phyloP scores from a whole-genome alignment of 257 asterid species.

The Lithospermum erythrorhizon region DNA sequence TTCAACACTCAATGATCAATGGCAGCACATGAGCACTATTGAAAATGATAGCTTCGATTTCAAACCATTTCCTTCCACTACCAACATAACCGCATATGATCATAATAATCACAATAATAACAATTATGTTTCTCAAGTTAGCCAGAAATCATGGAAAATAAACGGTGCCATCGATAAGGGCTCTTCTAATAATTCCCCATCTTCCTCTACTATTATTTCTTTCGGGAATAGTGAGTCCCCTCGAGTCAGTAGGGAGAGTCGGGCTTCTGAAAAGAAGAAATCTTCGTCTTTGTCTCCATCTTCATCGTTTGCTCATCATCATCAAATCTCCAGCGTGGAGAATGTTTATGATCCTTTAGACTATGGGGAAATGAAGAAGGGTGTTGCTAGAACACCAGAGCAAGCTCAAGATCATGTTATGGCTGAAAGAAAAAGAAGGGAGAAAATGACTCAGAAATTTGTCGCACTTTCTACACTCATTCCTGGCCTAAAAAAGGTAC shows the following conservation, averaged over 20 bases:
- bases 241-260: too few relatives aligned
- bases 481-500: constrained; percentile 21
- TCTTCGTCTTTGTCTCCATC: neutral
- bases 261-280: neutral
- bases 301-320: neutral
- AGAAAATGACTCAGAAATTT: constrained; percentile 15
- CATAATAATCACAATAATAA: neutral
- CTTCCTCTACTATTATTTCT: neutral
- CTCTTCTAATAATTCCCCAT: neutral
- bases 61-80: neutral
- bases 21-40: neutral
- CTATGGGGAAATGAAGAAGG: neutral
- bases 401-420: constrained; percentile 21
- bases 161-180: neutral
- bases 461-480: constrained; percentile 14
- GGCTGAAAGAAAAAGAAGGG: constrained; percentile 22
- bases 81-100: neutral
- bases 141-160: neutral
- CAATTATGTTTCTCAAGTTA: neutral
- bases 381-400: constrained; percentile 2
- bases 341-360: neutral
- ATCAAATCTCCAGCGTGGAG: neutral
- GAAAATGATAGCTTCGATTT: neutral
- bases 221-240: neutral
- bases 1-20: neutral